Conservation (phyloP, 768 basidiomycete species). For the Leccinum subgranulosum region DNA sequence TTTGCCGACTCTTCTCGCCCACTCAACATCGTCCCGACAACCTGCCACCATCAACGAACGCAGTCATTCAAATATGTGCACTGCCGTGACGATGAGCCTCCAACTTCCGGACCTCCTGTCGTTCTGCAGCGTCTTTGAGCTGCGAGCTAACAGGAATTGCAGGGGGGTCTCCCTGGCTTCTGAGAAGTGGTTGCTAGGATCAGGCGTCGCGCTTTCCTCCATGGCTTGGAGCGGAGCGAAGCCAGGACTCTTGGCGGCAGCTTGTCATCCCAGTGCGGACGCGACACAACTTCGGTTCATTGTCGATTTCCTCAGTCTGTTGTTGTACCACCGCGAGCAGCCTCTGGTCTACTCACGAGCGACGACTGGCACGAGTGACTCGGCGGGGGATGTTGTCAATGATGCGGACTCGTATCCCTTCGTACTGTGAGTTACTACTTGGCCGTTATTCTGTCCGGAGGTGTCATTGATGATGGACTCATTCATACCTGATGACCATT, state of each 20-base stretch:
- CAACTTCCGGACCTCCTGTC: slow-evolving; percentile 31
- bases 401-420: slow-evolving; percentile 2
- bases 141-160: slow-evolving; percentile 30
- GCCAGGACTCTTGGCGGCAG: slow-evolving; percentile 51
- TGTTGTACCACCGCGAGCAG: slow-evolving; percentile 37
- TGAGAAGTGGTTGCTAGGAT: slow-evolving; percentile 27
- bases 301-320: slow-evolving; percentile 46
- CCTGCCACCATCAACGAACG: neutral
- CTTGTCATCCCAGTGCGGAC: slow-evolving; percentile 60
- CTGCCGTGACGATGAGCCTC: slow-evolving; percentile 21
- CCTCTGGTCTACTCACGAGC: neutral
- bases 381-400: neutral
- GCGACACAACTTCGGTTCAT: slow-evolving; percentile 51
- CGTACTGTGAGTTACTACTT: slow-evolving; percentile 20
- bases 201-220: slow-evolving; percentile 19
- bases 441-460: neutral
- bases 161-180: slow-evolving; percentile 25
- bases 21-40: neutral
- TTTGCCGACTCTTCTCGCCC: neutral
- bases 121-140: slow-evolving; percentile 23
- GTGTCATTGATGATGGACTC: slow-evolving; percentile 6
- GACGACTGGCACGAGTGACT: neutral
- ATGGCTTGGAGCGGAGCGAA: slow-evolving; percentile 31
- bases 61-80: neutral
- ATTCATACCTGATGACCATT: slow-evolving; percentile 2